Percentiles rank a stretch among this genome's conserved stretches.
Evolutionary conservation across 768 basidiomycete species (phyloP).

Genomic region (Leccinum subgranulosum): DNA sequence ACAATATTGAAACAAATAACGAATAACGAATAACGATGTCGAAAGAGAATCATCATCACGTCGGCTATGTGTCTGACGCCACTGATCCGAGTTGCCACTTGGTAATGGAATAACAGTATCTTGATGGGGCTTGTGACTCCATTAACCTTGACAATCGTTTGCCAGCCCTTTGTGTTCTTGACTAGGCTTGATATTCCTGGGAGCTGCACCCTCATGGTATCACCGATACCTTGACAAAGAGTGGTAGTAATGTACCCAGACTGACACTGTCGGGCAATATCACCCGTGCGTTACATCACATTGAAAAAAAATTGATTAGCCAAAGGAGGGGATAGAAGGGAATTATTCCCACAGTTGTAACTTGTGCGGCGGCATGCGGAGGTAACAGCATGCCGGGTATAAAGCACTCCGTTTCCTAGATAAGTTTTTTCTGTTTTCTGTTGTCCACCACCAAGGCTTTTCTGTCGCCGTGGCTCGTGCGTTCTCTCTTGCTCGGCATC

Average conservation of each 20-base stretch:
- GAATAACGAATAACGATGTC: background rate
- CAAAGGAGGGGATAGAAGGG: slow-evolving; percentile 5
- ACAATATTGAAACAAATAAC: background rate
- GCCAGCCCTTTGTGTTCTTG: no score
- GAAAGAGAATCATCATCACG: background rate
- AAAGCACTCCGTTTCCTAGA: background rate
- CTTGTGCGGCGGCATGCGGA: background rate
- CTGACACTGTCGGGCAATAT: no score
- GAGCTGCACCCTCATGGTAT: no score
- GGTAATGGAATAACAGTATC: no score
- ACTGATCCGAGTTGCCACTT: no score
- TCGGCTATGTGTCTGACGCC: background rate
- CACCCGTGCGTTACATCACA: no score
- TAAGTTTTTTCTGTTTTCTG: background rate
- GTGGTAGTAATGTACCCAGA: no score
- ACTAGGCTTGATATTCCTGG: no score
- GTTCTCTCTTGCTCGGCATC: background rate
- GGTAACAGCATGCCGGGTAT: slow-evolving; percentile 6
- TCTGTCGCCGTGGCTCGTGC: background rate
- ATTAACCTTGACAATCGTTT: no score
- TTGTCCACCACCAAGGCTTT: background rate
- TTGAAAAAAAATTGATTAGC: background rate
- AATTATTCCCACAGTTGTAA: slow-evolving; percentile 4
- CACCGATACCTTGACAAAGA: no score
- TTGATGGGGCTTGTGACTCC: no score